Evolutionary conservation across 2,329 filamentous ascomycete species (phyloP).

Genomic region (Diplodia corticola): DNA sequence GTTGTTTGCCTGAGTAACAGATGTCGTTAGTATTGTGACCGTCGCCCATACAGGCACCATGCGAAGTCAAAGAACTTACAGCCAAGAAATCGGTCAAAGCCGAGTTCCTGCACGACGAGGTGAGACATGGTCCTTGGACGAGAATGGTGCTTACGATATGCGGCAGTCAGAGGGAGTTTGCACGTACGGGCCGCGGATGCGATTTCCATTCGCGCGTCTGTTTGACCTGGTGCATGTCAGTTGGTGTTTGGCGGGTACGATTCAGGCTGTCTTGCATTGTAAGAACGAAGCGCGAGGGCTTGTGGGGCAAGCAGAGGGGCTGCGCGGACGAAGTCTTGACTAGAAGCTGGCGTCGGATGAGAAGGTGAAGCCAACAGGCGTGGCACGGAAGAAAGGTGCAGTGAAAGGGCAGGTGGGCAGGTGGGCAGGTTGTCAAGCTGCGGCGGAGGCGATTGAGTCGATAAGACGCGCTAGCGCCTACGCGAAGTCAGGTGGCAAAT

Average conservation of each 20-base stretch:
- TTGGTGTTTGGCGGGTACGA: not conserved
- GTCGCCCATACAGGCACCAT: no score
- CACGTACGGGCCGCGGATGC: slow-evolving; percentile 57
- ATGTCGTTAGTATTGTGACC: not conserved
- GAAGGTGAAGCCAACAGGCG: not conserved
- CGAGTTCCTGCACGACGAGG: slow-evolving; percentile 49
- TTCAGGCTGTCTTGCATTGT: slow-evolving; percentile 10
- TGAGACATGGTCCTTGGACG: not conserved
- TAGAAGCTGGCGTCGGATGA: not conserved
- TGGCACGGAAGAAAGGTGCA: not conserved
- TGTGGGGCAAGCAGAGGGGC: not conserved
- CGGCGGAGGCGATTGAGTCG: slow-evolving; percentile 3
- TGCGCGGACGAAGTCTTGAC: not conserved
- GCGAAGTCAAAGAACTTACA: slow-evolving; percentile 42
- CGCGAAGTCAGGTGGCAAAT: slow-evolving; percentile 25
- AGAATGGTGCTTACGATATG: not conserved
- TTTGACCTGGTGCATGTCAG: slow-evolving; percentile 27
- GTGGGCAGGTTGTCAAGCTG: not conserved
- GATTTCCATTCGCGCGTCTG: slow-evolving; percentile 41
- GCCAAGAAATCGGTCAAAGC: slow-evolving; percentile 69
- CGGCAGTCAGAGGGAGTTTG: no score
- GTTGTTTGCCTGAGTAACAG: slow-evolving; percentile 61
- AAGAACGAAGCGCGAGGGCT: not conserved
- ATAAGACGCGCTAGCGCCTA: slow-evolving; percentile 15
- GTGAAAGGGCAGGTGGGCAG: no score